phyloP scores from a whole-genome alignment of 116 monocot species.

The Cymodocea nodosa region DNA sequence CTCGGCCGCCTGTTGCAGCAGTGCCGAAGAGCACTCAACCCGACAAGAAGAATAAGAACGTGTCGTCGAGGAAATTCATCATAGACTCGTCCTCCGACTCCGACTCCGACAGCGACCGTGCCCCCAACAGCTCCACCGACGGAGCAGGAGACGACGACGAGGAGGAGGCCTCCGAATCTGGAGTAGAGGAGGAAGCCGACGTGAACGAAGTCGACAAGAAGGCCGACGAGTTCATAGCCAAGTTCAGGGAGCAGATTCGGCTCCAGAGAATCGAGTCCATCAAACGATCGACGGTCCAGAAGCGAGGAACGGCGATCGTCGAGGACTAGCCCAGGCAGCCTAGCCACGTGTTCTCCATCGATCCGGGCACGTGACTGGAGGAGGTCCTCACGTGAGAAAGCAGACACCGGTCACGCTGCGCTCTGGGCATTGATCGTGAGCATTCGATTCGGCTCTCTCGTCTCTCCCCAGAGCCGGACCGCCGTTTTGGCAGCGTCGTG shows the following conservation, averaged over 20 bases:
- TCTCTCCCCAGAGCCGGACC: too few species aligned
- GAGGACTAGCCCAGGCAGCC: too few species aligned
- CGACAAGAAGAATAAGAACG: conserved; percentile 2
- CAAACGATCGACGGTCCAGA: conserved; percentile 11
- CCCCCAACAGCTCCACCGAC: background rate
- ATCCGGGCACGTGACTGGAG: too few species aligned
- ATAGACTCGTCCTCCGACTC: conserved; percentile 2
- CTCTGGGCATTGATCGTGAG: too few species aligned
- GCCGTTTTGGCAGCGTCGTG: too few species aligned
- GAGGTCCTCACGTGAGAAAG: too few species aligned
- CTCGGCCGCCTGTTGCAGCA: too few species aligned
- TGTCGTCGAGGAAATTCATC: conserved; percentile 4
- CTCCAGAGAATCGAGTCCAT: conserved; percentile 56
- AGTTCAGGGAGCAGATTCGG: conserved; percentile 81
- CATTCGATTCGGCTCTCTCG: too few species aligned
- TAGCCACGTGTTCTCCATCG: too few species aligned
- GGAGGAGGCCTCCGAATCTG: background rate
- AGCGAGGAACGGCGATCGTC: background rate
- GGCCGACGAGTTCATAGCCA: conserved; percentile 93
- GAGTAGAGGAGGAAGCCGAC: conserved; percentile 10
- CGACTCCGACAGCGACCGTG: conserved; percentile 5
- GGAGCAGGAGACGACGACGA: conserved; percentile 4
- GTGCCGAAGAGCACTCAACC: background rate
- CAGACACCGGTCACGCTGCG: background rate
- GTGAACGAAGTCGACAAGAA: conserved; percentile 91